phyloP scores from a whole-genome alignment of 768 basidiomycete species.

The Lactifluus hygrophoroides region DNA sequence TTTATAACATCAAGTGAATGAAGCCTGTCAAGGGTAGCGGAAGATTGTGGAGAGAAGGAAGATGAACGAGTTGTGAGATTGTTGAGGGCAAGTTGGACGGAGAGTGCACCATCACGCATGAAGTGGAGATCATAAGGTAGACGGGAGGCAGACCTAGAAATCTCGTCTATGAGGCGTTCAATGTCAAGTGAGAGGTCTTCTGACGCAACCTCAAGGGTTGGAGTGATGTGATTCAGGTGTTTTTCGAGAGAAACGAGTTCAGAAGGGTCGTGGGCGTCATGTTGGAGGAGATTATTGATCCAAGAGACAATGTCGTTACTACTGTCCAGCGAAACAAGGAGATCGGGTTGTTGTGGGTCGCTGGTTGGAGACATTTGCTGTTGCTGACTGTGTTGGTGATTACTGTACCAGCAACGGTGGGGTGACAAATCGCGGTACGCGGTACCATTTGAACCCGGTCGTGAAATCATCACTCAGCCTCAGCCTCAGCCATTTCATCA shows the following conservation, averaged over 20 bases:
- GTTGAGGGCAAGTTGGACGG: conserved; percentile 59
- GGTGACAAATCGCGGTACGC: too few relatives aligned
- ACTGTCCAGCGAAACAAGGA: conserved; percentile 21
- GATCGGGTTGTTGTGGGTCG: conserved; percentile 6
- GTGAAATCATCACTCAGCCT: too few relatives aligned
- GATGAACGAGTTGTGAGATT: conserved; percentile 51
- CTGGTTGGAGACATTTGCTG: too few relatives aligned
- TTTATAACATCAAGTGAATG: conserved; percentile 78
- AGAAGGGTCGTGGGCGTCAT: neutral
- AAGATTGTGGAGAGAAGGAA: conserved; percentile 49
- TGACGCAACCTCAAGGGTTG: conserved; percentile 74
- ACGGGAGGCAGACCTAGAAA: conserved; percentile 83
- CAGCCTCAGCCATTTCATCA: too few relatives aligned
- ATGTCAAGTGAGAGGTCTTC: conserved; percentile 83
- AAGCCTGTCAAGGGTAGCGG: conserved; percentile 64
- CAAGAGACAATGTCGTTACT: conserved; percentile 26
- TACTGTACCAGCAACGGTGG: too few relatives aligned
- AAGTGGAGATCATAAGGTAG: conserved; percentile 95
- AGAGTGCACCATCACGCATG: conserved; percentile 85
- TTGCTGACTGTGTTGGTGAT: neutral
- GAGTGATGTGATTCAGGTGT: conserved; percentile 64
- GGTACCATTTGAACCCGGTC: too few relatives aligned
- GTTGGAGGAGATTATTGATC: conserved; percentile 26
- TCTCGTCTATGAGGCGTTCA: conserved; percentile 86
- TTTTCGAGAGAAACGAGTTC: conserved; percentile 50